Percentiles rank a stretch among this genome's conserved stretches.
phyloP scores from a whole-genome alignment of 192 early-diverging fungal genomes.

The Coemansia sp. region DNA sequence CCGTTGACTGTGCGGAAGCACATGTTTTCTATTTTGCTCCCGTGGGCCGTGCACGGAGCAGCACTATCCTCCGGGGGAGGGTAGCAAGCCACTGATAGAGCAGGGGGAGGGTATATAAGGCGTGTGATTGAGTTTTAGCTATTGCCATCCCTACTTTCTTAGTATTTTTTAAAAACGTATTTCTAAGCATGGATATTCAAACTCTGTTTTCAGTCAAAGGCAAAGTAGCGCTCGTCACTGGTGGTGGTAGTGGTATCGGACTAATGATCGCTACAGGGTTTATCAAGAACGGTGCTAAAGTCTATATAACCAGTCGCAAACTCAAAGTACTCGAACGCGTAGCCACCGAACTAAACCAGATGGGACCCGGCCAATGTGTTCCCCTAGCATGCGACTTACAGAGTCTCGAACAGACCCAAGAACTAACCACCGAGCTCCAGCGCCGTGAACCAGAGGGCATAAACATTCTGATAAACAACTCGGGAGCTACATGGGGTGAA shows the following conservation, averaged over 20 bases:
- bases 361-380: conserved; percentile 73
- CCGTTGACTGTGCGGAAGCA: not conserved
- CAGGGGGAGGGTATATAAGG: not conserved
- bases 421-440: conserved; percentile 59
- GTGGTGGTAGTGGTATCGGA: conserved; percentile 63
- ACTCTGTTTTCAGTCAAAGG: conserved; percentile 66
- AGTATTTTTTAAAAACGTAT: not conserved
- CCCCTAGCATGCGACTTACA: conserved; percentile 75
- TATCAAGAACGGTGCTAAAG: conserved; percentile 83
- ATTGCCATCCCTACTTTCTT: not conserved
- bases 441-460: conserved; percentile 63
- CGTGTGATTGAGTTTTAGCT: not conserved
- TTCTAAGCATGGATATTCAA: conserved; percentile 56
- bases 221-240: conserved; percentile 83
- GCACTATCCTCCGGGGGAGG: not conserved
- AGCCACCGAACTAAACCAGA: conserved; percentile 66
- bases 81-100: too few relatives aligned
- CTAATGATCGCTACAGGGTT: conserved; percentile 69
- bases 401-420: conserved; percentile 57
- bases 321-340: conserved; percentile 59
- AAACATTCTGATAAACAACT: conserved; percentile 89
- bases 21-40: not conserved
- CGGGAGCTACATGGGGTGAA: conserved; percentile 59
- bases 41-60: not conserved
- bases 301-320: conserved; percentile 89